Conservation (phyloP, 345 rosid genomes). For the Populus tremula region DNA sequence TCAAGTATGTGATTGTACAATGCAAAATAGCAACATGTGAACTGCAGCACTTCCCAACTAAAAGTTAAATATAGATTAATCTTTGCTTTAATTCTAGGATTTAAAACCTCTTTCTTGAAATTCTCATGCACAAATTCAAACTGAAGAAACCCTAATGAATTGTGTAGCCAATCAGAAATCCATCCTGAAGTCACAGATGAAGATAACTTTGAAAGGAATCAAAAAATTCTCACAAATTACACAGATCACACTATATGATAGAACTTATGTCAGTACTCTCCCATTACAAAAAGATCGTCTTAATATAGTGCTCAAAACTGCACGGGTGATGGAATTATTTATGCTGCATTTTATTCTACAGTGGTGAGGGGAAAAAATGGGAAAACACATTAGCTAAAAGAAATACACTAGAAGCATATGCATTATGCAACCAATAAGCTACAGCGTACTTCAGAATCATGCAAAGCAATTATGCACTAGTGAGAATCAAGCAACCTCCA, state of each 20-base stretch:
- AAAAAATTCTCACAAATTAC: background rate
- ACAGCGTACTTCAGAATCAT: background rate
- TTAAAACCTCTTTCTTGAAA: background rate
- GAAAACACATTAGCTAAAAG: background rate
- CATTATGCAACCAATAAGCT: background rate
- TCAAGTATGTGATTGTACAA: background rate
- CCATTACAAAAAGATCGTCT: background rate
- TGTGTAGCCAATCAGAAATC: background rate
- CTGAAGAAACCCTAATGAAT: background rate
- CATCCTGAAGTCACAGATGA: background rate
- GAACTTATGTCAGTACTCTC: background rate
- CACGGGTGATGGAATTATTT: background rate
- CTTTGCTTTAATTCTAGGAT: background rate
- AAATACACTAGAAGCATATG: background rate
- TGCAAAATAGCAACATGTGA: background rate
- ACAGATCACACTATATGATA: background rate
- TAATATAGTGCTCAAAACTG: background rate
- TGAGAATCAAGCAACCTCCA: background rate
- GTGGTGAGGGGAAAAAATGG: background rate
- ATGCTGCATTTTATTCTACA: background rate
- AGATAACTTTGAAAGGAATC: background rate
- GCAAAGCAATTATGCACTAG: background rate
- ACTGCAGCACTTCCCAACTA: background rate
- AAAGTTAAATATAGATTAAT: background rate
- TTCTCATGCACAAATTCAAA: background rate